Percentiles rank a stretch among this genome's conserved stretches.
These are phyloP conservation scores for Ajuga reptans DNA, from an alignment of 305 asterid genomes.

Conservation along the genomic window DNA sequence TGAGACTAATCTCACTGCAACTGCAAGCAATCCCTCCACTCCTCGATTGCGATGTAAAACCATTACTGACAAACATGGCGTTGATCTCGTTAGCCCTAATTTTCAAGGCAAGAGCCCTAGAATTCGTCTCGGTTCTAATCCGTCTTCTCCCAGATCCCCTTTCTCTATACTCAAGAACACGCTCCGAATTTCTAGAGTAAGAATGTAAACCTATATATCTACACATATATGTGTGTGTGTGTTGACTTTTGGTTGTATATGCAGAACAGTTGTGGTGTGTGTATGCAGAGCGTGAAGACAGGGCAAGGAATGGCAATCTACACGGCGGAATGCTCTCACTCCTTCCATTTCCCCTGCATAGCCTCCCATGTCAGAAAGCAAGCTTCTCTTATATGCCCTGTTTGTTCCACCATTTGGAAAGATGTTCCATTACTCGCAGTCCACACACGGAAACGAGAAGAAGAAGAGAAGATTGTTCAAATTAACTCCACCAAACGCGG, in stretches of 20 bases:
- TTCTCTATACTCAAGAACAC: conserved; percentile 71
- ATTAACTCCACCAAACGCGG: conserved; percentile 18
- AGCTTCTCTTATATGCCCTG: conserved; percentile 55
- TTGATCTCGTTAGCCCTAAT: conserved; percentile 32
- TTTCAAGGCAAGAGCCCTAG: conserved; percentile 38
- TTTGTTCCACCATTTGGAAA: conserved; percentile 61
- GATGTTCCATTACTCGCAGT: conserved; percentile 65
- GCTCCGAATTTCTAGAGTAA: conserved; percentile 64
- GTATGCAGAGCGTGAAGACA: conserved; percentile 65
- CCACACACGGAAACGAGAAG: conserved; percentile 31
- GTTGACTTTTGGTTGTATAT: background rate
- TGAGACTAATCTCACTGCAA: conserved; percentile 25
- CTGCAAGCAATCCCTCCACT: conserved; percentile 53
- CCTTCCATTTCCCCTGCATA: conserved; percentile 82
- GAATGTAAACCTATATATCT: background rate
- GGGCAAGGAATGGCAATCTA: conserved; percentile 78
- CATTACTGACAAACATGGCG: background rate
- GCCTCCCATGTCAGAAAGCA: conserved; percentile 50
- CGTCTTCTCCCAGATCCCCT: conserved; percentile 94
- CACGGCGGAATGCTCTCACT: conserved; percentile 85
- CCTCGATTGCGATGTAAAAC: conserved; percentile 66
- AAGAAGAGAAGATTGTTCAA: conserved; percentile 14
- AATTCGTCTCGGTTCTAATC: conserved; percentile 33
- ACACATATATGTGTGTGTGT: background rate
- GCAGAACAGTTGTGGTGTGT: conserved; percentile 82